Conservation (phyloP, 2,329 filamentous ascomycete genomes). For the Beauveria rudraprayagi region DNA sequence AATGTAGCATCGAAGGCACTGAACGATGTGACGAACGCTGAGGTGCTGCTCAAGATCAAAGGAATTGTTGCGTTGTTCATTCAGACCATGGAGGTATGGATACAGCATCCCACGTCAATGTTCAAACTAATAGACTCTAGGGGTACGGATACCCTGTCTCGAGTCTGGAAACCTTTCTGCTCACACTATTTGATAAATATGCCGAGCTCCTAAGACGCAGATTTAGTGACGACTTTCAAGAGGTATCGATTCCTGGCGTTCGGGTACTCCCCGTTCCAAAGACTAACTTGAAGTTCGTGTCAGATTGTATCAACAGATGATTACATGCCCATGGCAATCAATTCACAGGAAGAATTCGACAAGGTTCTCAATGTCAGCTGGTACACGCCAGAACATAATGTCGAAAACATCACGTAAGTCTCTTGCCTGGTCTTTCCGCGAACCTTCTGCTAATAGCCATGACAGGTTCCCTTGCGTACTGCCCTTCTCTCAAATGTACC, state of each 20-base stretch:
- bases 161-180: constrained; percentile 72
- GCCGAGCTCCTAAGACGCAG: constrained; percentile 81
- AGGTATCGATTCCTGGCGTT: constrained; percentile 42
- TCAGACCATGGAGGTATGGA: constrained; percentile 85
- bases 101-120: constrained; percentile 58
- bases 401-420: constrained; percentile 65
- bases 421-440: background rate
- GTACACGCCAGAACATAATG: constrained; percentile 77
- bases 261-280: background rate
- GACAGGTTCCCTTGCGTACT: constrained; percentile 83
- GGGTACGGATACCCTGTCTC: constrained; percentile 84
- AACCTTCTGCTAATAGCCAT: background rate
- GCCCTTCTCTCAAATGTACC: constrained; percentile 98
- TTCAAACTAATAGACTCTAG: constrained; percentile 70
- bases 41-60: constrained; percentile 89
- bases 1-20: constrained; percentile 73
- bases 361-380: constrained; percentile 95
- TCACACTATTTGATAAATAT: constrained; percentile 91
- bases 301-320: constrained; percentile 82
- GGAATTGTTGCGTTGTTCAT: constrained; percentile 89
- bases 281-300: constrained; percentile 5
- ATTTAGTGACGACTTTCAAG: constrained; percentile 93
- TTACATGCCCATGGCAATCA: constrained; percentile 99
- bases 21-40: constrained; percentile 74
- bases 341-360: constrained; percentile 81